Percentiles rank a stretch among this genome's conserved stretches.
Conservation (phyloP, 495 filamentous ascomycete species). For the Podospora australis region DNA sequence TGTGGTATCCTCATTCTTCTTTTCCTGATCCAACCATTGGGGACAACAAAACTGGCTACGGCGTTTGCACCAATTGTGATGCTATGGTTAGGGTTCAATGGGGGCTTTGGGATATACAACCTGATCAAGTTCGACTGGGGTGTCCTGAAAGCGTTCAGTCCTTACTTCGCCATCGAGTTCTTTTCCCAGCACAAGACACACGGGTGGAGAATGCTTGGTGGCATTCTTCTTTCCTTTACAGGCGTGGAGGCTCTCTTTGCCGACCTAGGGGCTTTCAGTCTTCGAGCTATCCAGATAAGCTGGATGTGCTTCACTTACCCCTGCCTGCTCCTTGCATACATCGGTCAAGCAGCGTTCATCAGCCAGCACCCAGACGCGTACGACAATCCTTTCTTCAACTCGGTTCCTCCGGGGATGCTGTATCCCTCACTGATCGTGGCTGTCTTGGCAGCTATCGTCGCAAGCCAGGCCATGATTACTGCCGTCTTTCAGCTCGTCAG, state of each 20-base stretch:
- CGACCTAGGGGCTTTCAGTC: constrained; percentile 65
- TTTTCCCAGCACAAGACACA: constrained; percentile 54
- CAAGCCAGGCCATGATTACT: constrained; percentile 71
- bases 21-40: constrained; percentile 65
- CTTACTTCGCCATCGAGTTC: constrained; percentile 56
- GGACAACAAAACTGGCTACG: constrained; percentile 55
- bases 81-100: constrained; percentile 67
- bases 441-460: constrained; percentile 64
- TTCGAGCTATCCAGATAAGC: constrained; percentile 55
- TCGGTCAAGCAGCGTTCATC: constrained; percentile 69
- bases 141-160: constrained; percentile 67
- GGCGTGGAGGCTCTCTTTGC: constrained; percentile 71
- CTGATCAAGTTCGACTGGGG: constrained; percentile 53
- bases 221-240: constrained; percentile 63
- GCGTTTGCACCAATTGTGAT: constrained; percentile 67
- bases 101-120: constrained; percentile 63
- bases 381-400: constrained; percentile 65
- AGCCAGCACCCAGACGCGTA: constrained; percentile 52
- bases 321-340: constrained; percentile 62
- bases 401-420: constrained; percentile 58
- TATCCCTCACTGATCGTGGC: constrained; percentile 60
- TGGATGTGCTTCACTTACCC: constrained; percentile 60
- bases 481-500: constrained; percentile 59
- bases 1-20: constrained; percentile 64
- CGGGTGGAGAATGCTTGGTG: constrained; percentile 63